Base-by-base conservation (phyloP, 306 rosid species). In the Canavalia ensiformis region DNA sequence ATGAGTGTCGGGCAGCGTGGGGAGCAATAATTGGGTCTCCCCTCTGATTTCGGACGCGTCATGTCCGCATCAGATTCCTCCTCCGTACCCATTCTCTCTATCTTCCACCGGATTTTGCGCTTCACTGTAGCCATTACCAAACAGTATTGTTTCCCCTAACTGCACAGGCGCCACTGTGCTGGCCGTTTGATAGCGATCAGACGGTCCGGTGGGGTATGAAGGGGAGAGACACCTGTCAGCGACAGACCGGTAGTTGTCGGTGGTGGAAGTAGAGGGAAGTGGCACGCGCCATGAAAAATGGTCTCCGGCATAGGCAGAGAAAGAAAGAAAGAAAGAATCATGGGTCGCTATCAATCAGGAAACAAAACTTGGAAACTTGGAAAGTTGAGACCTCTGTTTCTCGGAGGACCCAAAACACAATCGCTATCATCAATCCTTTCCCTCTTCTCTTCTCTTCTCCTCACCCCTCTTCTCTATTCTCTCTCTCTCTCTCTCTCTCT, bases 31-130 rank as follows among this genome's bases (percentile, higher is more conserved):
- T 94, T 94, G 97, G 97, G 81, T 79, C 81, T 74, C 56, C 83
- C 97, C 98, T 90, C 93, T 92, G 94, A 94, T 92, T 91, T 92
- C 90, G 97, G 94, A 89, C 86, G 91, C 91, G 91, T 90, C 94
- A 77, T 82, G 97, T 93, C 97, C 94, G 90, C 94, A 88, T 90
- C 97, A 87, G 97, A 92, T 92, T 89, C 89, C 76, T 68, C 68
- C 81, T 77, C 89, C 92, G 90, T 87, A 88, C 80, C 9, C 77
- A 63, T 69, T 29, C 62, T 25, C 67, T 82, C 84, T 45, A 71
- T 84, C 83, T 74, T 64, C 70, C 70, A 89, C 96, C 92, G 92
- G 85, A 90, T 87, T 91, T 91, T 83, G 3, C 97, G 91, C 93
- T 87, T 1, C 81, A 54, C 93, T 87, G 89, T 87, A 69, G 4